Conservation (phyloP, 192 early-diverging fungal species). For the Bifiguratus adelaidae region DNA sequence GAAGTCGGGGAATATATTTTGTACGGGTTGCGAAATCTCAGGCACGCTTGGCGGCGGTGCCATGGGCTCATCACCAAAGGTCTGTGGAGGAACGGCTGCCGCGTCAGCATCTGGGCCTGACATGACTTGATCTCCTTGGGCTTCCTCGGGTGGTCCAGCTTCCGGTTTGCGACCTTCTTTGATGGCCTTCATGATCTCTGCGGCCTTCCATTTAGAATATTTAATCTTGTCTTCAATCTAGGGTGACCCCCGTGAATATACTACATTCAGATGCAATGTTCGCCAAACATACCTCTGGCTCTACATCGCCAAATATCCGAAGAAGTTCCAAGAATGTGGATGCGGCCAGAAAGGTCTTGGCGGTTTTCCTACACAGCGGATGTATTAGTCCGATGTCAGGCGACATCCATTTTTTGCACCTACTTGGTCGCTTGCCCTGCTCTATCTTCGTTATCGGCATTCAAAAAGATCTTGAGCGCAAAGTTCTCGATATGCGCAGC, state of each 20-base stretch:
- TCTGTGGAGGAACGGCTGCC: background rate
- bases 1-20: background rate
- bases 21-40: background rate
- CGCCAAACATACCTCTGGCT: conserved; percentile 34
- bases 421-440: conserved; percentile 71
- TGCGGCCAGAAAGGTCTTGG: conserved; percentile 81
- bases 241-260: background rate
- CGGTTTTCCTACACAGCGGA: conserved; percentile 57
- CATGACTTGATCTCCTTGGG: too few relatives aligned
- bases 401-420: conserved; percentile 3
- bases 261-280: background rate
- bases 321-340: conserved; percentile 85
- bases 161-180: conserved; percentile 70
- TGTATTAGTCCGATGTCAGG: background rate
- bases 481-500: conserved; percentile 82
- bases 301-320: conserved; percentile 70
- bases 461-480: conserved; percentile 78
- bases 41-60: background rate
- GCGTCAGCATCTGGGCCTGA: background rate
- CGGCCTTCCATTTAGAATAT: conserved; percentile 94
- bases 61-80: background rate
- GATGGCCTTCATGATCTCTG: conserved; percentile 86
- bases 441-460: conserved; percentile 89
- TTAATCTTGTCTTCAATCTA: conserved; percentile 79
- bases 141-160: conserved; percentile 42